These are phyloP conservation scores for Pleurostoma richardsiae DNA, from an alignment of 2,329 filamentous ascomycete genomes.

Conservation along the genomic window DNA sequence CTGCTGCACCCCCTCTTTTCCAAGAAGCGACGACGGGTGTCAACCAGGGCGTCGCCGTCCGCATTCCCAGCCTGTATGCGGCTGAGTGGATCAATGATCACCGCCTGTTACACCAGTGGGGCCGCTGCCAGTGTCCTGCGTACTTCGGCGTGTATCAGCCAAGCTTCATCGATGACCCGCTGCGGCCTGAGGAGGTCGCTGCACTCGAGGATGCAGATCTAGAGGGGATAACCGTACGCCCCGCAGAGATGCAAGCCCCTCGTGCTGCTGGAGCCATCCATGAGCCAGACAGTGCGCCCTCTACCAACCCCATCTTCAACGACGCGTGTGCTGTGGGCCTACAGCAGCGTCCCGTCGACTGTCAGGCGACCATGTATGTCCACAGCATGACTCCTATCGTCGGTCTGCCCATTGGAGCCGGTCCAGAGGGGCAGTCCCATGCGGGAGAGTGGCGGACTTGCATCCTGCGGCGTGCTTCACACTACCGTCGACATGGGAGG, in stretches of 20 bases:
- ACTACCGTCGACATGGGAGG: no score
- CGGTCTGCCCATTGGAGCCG: conserved; percentile 34
- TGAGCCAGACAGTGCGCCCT: conserved; percentile 3
- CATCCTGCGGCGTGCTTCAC: no score
- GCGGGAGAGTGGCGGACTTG: no score
- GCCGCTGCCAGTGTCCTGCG: conserved; percentile 26
- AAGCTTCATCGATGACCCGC: no score
- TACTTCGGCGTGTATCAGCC: conserved; percentile 23
- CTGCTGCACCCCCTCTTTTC: conserved; percentile 3
- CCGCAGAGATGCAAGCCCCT: neutral
- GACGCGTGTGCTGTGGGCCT: conserved; percentile 5
- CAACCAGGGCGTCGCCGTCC: conserved; percentile 17
- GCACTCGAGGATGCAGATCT: no score
- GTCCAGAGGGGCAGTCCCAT: conserved; percentile 25
- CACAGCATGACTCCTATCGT: conserved; percentile 15
- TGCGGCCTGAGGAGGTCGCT: no score
- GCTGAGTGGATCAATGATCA: conserved; percentile 36
- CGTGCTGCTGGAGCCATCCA: conserved; percentile 8
- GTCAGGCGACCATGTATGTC: neutral
- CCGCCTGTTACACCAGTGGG: conserved; percentile 23
- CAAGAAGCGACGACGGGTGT: conserved; percentile 7
- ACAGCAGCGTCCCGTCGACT: neutral
- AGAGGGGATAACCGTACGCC: no score
- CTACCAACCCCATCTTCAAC: conserved; percentile 8
- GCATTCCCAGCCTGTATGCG: conserved; percentile 28